A percentile compares a stretch with the other conserved stretches of the same genome.
These are phyloP conservation scores for Daldinia sp. DNA, from an alignment of 2,329 filamentous ascomycete species.

Conservation along the genomic window DNA sequence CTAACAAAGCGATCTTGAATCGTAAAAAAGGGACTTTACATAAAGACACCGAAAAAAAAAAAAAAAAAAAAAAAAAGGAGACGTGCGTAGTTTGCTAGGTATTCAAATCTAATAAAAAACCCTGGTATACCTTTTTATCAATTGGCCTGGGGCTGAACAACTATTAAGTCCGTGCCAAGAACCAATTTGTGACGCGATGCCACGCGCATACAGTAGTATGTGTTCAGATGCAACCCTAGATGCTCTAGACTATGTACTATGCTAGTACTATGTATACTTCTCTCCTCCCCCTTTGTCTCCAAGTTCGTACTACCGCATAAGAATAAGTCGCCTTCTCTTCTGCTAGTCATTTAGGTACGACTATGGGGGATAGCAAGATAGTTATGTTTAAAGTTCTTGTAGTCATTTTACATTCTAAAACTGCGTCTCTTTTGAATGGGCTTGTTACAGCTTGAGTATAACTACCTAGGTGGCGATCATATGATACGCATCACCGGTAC, in stretches of 20 bases:
- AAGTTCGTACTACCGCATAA: constrained; percentile 7
- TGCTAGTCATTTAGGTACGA: not conserved
- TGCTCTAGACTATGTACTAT: constrained; percentile 31
- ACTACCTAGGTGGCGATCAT: not conserved
- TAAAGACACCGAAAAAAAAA: not conserved
- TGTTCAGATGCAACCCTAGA: constrained; percentile 37
- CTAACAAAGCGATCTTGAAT: constrained; percentile 16
- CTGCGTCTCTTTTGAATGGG: not conserved
- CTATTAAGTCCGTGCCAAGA: constrained; percentile 37
- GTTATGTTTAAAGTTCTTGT: not conserved
- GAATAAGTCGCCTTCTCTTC: constrained; percentile 1
- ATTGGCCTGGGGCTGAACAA: constrained; percentile 25
- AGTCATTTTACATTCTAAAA: not conserved
- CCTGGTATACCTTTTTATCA: constrained; percentile 19
- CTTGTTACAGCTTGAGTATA: no score
- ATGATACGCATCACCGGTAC: constrained; percentile 6
- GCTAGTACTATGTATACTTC: not conserved
- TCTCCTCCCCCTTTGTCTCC: constrained; percentile 19
- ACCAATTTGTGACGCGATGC: constrained; percentile 41
- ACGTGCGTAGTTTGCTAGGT: constrained; percentile 9
- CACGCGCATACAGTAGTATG: constrained; percentile 39
- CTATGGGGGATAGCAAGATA: not conserved
- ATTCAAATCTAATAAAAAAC: constrained; percentile 19
- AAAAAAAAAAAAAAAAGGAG: constrained; percentile 5
- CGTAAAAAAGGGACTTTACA: not conserved